Base-by-base conservation (phyloP, 148 eudicot species). In the Polygonum aviculare region DNA sequence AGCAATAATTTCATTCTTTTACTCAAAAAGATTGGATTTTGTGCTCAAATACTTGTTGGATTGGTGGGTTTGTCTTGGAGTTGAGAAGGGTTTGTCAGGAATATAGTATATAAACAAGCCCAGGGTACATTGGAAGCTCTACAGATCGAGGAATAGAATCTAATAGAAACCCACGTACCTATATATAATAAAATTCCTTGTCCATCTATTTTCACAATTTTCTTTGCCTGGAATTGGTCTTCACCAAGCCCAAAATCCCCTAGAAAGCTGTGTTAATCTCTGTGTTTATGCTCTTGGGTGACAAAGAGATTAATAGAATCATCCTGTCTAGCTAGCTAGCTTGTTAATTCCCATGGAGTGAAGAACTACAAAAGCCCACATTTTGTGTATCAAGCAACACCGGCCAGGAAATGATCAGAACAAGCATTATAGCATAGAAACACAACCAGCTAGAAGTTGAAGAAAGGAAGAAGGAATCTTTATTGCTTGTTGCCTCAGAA, bases 281-380 rank as follows among this genome's bases (percentile, higher is more conserved):
- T 67, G 21, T 67, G 44, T 35, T 45, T 35, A 35, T 35, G 44
- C 38, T 67, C 38, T 40, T 65, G 71, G 72, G 72, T 67, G 72
- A 35, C 72, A 67, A 19, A 12, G 36, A 60, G 69, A 22, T 60
- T 31, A 60, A 60, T 60, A 60, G 72, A 67, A 67, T 67, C 72
- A 67, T 67, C 38, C 3, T 67, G 41, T 15, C 44, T 26, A 26
- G 31, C 31, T 26, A 26, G 31, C 31, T 26, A 26, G 31, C 31
- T 14, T 65, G 71, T 65, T 35, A 65, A 14, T 35, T 65, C 71
- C 63, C 11, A 67, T 12, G 44, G 41, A 67, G 72, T 67, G 72
- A 38, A 62, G 69, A 31, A 0, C 14, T 62, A 62, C 36, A 62
- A 62, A 31, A 62, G 69, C 69, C 38, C 60, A 54, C 5, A 54